These are phyloP conservation scores for Hypoxylon sp. DNA, from an alignment of 2,329 filamentous ascomycete species.

Conservation along the genomic window DNA sequence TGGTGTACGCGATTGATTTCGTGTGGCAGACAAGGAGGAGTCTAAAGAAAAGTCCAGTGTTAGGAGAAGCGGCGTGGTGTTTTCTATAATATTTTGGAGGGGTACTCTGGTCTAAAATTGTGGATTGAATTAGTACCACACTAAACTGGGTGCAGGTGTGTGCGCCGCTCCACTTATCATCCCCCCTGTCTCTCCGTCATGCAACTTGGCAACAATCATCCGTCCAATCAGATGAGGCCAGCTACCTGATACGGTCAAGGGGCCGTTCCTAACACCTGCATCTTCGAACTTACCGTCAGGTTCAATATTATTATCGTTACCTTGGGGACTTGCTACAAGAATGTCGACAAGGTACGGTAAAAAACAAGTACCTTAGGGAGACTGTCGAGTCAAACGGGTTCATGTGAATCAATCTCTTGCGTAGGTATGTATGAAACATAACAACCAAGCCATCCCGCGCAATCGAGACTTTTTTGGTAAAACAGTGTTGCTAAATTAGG, in stretches of 20 bases:
- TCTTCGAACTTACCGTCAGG: conserved; percentile 9
- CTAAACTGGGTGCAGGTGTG: conserved; percentile 31
- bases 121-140: conserved; percentile 28
- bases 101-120: conserved; percentile 39
- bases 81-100: conserved; percentile 44
- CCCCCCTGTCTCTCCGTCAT: conserved; percentile 40
- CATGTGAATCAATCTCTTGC: conserved; percentile 11
- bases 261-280: conserved; percentile 29
- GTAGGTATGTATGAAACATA: conserved; percentile 22
- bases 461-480: conserved; percentile 32
- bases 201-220: conserved; percentile 44
- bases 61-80: conserved; percentile 35
- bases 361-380: background rate
- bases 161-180: conserved; percentile 32
- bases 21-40: conserved; percentile 36
- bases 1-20: conserved; percentile 26
- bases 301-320: conserved; percentile 22
- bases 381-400: background rate
- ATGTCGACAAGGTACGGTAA: too few species aligned
- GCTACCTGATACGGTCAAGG: conserved; percentile 37
- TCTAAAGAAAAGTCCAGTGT: conserved; percentile 23
- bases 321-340: conserved; percentile 12
- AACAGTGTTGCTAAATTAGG: conserved; percentile 37
- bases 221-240: conserved; percentile 34
- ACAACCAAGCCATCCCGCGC: conserved; percentile 12